These are phyloP conservation scores for Echium plantagineum DNA, from an alignment of 257 asterid genomes.

Conservation along the genomic window DNA sequence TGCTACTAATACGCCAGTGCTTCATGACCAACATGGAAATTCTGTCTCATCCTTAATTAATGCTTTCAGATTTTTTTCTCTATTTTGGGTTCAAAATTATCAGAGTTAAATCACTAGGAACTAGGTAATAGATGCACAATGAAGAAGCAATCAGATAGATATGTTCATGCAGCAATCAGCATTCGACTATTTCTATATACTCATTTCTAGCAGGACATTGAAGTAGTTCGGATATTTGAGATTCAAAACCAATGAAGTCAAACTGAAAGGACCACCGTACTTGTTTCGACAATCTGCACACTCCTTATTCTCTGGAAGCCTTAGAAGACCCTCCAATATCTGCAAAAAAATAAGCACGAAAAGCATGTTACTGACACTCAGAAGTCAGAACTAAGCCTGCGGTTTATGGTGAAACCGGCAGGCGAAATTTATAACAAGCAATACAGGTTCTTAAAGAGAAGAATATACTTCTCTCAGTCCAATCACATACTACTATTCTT, in stretches of 20 bases:
- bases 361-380: neutral
- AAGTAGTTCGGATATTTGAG: neutral
- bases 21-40: neutral
- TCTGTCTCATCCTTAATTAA: no score
- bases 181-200: neutral
- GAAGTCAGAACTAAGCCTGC: no score
- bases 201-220: neutral
- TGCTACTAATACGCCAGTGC: neutral
- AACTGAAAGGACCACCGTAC: constrained; percentile 24
- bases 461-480: no score
- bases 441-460: neutral
- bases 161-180: neutral
- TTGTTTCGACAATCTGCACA: constrained; percentile 84
- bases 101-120: neutral
- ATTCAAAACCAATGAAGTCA: neutral
- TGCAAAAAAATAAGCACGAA: constrained; percentile 21
- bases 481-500: no score
- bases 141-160: neutral
- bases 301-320: constrained; percentile 74
- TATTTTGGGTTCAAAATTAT: neutral
- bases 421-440: neutral
- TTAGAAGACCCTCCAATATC: constrained; percentile 68
- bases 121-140: neutral
- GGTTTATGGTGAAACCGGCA: neutral
- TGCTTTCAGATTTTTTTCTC: neutral